Conservation (phyloP, 225 moss, liverwort and hornwort species). For the Polytrichum commune region DNA sequence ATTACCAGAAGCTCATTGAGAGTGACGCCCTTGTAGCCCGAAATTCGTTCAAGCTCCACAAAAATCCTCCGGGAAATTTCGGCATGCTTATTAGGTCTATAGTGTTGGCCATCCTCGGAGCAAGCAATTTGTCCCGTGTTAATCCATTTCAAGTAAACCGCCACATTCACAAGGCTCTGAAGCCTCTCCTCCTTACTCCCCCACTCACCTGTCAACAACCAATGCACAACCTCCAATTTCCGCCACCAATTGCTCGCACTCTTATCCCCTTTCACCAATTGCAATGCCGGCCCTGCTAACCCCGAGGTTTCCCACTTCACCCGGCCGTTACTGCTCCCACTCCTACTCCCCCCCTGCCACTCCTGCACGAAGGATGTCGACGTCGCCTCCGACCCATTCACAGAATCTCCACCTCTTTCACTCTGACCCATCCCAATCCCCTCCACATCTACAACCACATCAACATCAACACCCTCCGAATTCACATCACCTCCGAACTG, state of each 20-base stretch:
- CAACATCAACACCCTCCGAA: not conserved
- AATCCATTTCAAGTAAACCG: conserved; percentile 97
- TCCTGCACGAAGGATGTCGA: conserved; percentile 64
- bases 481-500: conserved; percentile 19
- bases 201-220: conserved; percentile 57
- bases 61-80: conserved; percentile 88
- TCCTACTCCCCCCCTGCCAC: conserved; percentile 75
- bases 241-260: conserved; percentile 97
- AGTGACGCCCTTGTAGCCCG: conserved; percentile 37
- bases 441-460: conserved; percentile 10
- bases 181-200: conserved; percentile 67
- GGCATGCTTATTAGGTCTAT: conserved; percentile 92
- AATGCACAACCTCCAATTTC: conserved; percentile 87
- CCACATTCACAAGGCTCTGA: conserved; percentile 64
- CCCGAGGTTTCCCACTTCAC: conserved; percentile 75
- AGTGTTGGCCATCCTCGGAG: conserved; percentile 90
- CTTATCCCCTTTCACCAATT: conserved; percentile 78
- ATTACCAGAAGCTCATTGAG: conserved; percentile 75
- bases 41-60: conserved; percentile 74
- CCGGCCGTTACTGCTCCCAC: conserved; percentile 38
- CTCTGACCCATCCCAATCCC: conserved; percentile 2
- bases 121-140: conserved; percentile 90
- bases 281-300: conserved; percentile 66
- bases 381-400: conserved; percentile 24
- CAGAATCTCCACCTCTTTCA: conserved; percentile 4